phyloP scores from a whole-genome alignment of 257 asterid genomes.

The Agastache rugosa region DNA sequence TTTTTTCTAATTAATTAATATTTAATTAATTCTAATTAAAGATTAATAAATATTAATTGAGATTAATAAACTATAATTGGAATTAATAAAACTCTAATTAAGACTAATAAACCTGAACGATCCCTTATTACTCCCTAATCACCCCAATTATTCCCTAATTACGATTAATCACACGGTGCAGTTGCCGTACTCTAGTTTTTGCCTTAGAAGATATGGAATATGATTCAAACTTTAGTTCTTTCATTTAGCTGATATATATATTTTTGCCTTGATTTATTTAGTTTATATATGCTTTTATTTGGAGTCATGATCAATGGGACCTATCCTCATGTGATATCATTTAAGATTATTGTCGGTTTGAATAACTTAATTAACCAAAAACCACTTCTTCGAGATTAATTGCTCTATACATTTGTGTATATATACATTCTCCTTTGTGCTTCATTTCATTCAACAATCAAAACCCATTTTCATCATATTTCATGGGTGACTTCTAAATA shows the following conservation, averaged over 20 bases:
- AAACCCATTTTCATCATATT: not conserved
- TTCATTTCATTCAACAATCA: slow-evolving; percentile 29
- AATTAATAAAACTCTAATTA: no score
- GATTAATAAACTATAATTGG: no score
- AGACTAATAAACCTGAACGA: no score
- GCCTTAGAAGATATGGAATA: no score
- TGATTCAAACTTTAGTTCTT: not conserved
- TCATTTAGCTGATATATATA: not conserved
- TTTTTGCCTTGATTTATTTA: not conserved
- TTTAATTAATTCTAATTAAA: no score
- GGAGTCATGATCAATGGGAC: slow-evolving; percentile 54
- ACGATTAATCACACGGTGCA: no score
- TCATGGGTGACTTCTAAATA: slow-evolving; percentile 14
- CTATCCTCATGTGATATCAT: slow-evolving; percentile 81
- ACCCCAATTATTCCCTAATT: no score
- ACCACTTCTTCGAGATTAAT: slow-evolving; percentile 6
- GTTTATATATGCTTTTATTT: not conserved
- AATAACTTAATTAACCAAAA: slow-evolving; percentile 30
- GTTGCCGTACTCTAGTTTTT: no score
- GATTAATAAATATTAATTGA: no score
- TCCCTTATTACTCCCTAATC: no score
- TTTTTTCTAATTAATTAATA: no score
- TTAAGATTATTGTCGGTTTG: slow-evolving; percentile 58
- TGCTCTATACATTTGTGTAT: not conserved
- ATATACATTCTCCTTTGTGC: slow-evolving; percentile 2